Percentiles rank a stretch among this genome's conserved stretches.
These are phyloP conservation scores for Botrytis elliptica DNA, from an alignment of 2,329 filamentous ascomycete species.

Conservation along the genomic window DNA sequence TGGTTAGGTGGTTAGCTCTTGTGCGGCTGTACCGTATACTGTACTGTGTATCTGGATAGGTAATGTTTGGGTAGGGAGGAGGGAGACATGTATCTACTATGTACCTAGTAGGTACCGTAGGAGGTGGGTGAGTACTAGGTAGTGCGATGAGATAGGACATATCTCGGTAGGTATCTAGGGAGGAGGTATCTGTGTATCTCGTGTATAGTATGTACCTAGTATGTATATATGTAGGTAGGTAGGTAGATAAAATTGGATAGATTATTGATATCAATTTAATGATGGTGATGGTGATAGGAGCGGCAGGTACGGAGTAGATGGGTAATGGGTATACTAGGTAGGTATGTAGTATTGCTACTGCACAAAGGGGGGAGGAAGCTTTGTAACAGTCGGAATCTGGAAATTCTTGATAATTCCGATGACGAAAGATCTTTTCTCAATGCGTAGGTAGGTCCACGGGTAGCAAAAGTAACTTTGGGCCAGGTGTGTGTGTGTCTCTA, in stretches of 20 bases:
- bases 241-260: no score
- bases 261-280: not conserved
- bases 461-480: not conserved
- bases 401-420: slow-evolving; percentile 3
- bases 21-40: not conserved
- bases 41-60: not conserved
- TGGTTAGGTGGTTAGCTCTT: not conserved
- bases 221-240: no score
- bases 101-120: no score
- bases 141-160: not conserved
- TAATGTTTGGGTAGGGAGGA: not conserved
- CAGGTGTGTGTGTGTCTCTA: not conserved
- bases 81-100: not conserved
- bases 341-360: not conserved
- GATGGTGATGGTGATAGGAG: not conserved
- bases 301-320: no score
- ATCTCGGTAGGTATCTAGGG: not conserved
- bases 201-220: no score
- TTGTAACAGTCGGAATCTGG: not conserved
- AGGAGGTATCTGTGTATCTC: not conserved
- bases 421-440: not conserved
- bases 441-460: not conserved
- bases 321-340: not conserved
- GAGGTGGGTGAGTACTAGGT: no score
- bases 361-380: not conserved